Percentiles rank a stretch among this genome's conserved stretches.
Conservation (phyloP, 352 stramenopile genomes). For the Pythium diclinum region DNA sequence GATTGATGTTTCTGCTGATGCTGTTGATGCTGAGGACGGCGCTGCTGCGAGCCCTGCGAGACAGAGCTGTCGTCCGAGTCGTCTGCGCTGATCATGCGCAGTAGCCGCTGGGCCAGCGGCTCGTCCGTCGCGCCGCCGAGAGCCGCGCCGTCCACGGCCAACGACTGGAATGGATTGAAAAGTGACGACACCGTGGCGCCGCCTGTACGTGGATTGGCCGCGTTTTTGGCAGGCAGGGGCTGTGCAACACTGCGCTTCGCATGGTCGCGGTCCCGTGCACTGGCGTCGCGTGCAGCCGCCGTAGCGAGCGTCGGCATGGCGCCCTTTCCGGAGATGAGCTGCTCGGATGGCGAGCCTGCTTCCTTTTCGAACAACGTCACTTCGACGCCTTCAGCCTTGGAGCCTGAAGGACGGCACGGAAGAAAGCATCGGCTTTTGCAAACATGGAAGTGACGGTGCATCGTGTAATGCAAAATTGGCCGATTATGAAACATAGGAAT, state of each 20-base stretch:
- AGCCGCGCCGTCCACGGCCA: background rate
- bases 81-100: constrained; percentile 23
- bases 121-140: background rate
- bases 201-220: background rate
- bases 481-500: background rate
- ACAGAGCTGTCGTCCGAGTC: constrained; percentile 30
- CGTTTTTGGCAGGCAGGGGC: background rate
- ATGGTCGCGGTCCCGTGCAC: background rate
- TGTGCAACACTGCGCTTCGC: background rate
- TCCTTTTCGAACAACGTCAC: constrained; percentile 14
- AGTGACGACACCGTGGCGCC: constrained; percentile 9
- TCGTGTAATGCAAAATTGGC: background rate
- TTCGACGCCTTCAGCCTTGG: constrained; percentile 3
- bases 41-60: background rate
- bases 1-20: constrained; percentile 6
- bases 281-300: constrained; percentile 2
- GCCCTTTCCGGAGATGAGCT: background rate
- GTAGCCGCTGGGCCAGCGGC: constrained; percentile 14
- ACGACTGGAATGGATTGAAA: constrained; percentile 15
- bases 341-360: background rate
- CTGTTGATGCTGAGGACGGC: background rate
- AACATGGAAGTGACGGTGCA: background rate
- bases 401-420: constrained; percentile 7
- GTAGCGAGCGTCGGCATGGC: constrained; percentile 21
- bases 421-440: constrained; percentile 3